These are phyloP conservation scores for Malus hybrid DNA, from an alignment of 331 rosid species.

Conservation along the genomic window DNA sequence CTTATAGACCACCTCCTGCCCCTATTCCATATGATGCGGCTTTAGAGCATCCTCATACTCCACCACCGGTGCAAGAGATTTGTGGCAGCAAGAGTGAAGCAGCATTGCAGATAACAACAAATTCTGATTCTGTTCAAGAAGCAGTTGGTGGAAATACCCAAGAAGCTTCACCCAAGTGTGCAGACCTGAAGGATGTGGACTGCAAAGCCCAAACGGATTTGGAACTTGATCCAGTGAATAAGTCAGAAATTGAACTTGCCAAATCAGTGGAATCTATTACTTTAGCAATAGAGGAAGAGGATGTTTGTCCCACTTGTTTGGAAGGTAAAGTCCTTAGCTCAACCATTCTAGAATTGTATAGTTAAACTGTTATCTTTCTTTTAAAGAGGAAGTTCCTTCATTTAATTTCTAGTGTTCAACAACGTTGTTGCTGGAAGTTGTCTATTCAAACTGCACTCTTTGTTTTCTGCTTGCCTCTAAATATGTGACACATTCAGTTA, in stretches of 20 bases:
- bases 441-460: not conserved
- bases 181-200: constrained; percentile 47
- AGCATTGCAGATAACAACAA: constrained; percentile 28
- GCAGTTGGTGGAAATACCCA: constrained; percentile 30
- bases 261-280: constrained; percentile 41
- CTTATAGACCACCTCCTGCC: constrained; percentile 73
- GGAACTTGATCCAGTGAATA: constrained; percentile 36
- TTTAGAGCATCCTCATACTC: constrained; percentile 36
- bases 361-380: not conserved
- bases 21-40: constrained; percentile 61
- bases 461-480: not conserved
- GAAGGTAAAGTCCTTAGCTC: constrained; percentile 51
- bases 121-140: constrained; percentile 57
- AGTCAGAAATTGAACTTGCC: constrained; percentile 58
- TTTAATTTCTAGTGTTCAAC: not conserved
- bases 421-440: not conserved
- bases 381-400: not conserved
- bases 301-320: constrained; percentile 85
- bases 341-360: constrained; percentile 6
- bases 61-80: constrained; percentile 49
- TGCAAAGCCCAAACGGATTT: constrained; percentile 39
- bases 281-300: constrained; percentile 67
- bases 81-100: constrained; percentile 39
- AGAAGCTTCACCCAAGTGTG: constrained; percentile 41
- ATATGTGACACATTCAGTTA: not conserved